Evolutionary conservation across 1,139 yeast species (phyloP).

Genomic region (Suhomyces chickasaworum): DNA sequence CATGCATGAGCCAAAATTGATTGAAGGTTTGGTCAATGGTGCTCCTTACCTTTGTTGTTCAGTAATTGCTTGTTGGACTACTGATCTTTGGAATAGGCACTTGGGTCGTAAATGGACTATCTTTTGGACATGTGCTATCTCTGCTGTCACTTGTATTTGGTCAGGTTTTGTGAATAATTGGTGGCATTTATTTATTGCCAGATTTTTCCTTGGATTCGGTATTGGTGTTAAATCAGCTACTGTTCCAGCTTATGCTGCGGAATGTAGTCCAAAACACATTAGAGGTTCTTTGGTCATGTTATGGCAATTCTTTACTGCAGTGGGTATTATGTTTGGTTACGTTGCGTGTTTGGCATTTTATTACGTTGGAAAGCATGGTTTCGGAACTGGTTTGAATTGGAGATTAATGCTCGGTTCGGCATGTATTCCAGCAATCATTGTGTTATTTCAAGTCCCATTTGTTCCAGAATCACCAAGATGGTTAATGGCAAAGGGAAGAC

Average conservation of each 20-base stretch:
- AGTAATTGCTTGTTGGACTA: conserved; percentile 68
- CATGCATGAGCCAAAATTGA: conserved; percentile 59
- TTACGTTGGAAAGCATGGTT: conserved; percentile 26
- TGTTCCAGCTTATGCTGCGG: conserved; percentile 81
- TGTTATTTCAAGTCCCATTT: conserved; percentile 63
- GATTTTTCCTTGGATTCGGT: conserved; percentile 75
- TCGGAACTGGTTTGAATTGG: conserved; percentile 61
- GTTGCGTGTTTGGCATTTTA: conserved; percentile 64
- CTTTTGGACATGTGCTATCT: conserved; percentile 64
- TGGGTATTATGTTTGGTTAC: conserved; percentile 82
- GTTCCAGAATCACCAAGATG: conserved; percentile 35
- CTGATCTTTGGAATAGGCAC: conserved; percentile 64
- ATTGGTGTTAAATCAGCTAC: conserved; percentile 84
- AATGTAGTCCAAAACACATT: conserved; percentile 72
- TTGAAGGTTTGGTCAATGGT: conserved; percentile 74
- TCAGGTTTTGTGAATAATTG: conserved; percentile 71
- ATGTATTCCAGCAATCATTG: conserved; percentile 68
- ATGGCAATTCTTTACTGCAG: conserved; percentile 90
- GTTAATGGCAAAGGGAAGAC: conserved; percentile 33
- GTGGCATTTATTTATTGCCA: conserved; percentile 75
- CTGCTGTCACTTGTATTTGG: conserved; percentile 73
- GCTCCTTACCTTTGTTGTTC: conserved; percentile 82
- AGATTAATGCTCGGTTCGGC: conserved; percentile 82
- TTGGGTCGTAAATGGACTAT: conserved; percentile 77
- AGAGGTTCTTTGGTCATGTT: conserved; percentile 83